Evolutionary conservation across 2,329 filamentous ascomycete species (phyloP), one percentile per base, ranked within the genome.

Genomic region (Penicillium polonicum): DNA sequence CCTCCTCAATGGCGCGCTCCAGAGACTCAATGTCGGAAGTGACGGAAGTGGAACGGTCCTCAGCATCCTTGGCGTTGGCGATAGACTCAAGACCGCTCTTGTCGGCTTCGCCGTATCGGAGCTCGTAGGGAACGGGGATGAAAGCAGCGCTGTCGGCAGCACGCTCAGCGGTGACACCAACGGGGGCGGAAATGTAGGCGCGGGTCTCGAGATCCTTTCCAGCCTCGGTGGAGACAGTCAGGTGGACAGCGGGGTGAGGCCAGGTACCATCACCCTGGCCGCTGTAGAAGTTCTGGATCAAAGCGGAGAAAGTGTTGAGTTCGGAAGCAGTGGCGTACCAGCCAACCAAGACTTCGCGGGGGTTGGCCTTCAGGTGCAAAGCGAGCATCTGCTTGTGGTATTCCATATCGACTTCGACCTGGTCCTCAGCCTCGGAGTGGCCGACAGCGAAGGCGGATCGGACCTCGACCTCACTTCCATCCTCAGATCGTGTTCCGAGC

Each of bases 351-450:
- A 92, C 87, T 79, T 99, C 94, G 78, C 92, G 91, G 50, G 94
- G 94, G 77, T 92, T 90, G 57, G 92, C 93, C 80, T 93, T 93
- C 68, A 97, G 87, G 76, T 96, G 93, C 69, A 99, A 83, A 59
- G 90, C 89, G 58, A 97, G 88, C 94, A 99, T 99, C 78, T 93
- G 92, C 85, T 97, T 97, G 81, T 99, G 94, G 80, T 97, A 99
- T 79, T 99, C 94, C 84, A 99, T 96, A 76, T 99, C 94, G 64
- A 99, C 94, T 79, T 99, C 94, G 71, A 99, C 94, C 79, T 99
- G 94, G 79, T 99, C 94, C 75, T 92, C 90, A 68, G 93, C 96
- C 81, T 99, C 94, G 68, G 93, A 97, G 82, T 99, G 94, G 66
- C 93, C 92, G 72, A 99, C 96, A 67, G 94, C 94, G 76, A 99